Evolutionary conservation across 495 filamentous ascomycete species (phyloP).

Genomic region (Haplographium delicatum): DNA sequence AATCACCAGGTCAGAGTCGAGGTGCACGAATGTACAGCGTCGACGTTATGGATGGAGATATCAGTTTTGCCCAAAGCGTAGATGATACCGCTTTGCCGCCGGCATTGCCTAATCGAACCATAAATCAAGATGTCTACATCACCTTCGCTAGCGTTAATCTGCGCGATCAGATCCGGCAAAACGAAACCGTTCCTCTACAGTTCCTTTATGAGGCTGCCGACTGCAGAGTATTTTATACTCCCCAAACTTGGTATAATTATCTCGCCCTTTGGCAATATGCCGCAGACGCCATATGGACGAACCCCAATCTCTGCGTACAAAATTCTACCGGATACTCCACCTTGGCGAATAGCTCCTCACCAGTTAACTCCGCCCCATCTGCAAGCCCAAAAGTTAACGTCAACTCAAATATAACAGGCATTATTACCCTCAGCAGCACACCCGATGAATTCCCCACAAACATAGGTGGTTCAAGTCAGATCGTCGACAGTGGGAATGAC

Average conservation of each 20-base stretch:
- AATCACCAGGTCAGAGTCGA: slow-evolving; percentile 33
- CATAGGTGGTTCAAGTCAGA: too few species aligned
- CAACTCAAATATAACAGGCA: too few species aligned
- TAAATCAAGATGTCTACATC: slow-evolving; percentile 29
- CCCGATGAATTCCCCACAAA: too few species aligned
- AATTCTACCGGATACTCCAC: slow-evolving; percentile 15
- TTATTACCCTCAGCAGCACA: too few species aligned
- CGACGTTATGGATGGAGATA: slow-evolving; percentile 28
- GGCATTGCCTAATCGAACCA: slow-evolving; percentile 24
- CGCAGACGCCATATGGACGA: slow-evolving; percentile 24
- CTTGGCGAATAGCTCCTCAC: too few species aligned
- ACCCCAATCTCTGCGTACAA: slow-evolving; percentile 23
- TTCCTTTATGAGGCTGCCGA: slow-evolving; percentile 48
- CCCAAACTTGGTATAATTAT: slow-evolving; percentile 36
- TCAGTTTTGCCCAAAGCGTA: slow-evolving; percentile 24
- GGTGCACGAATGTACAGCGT: slow-evolving; percentile 26
- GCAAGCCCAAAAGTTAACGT: too few species aligned
- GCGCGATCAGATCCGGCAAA: slow-evolving; percentile 33
- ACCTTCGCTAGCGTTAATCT: slow-evolving; percentile 32
- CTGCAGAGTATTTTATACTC: slow-evolving; percentile 51
- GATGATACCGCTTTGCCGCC: slow-evolving; percentile 5
- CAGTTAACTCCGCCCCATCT: too few species aligned
- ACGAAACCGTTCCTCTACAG: slow-evolving; percentile 39
- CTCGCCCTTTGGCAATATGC: slow-evolving; percentile 41
- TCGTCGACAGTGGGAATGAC: too few species aligned